These are phyloP conservation scores for Meyerozyma guilliermondii DNA, from an alignment of 1,139 yeast species.

Conservation along the genomic window DNA sequence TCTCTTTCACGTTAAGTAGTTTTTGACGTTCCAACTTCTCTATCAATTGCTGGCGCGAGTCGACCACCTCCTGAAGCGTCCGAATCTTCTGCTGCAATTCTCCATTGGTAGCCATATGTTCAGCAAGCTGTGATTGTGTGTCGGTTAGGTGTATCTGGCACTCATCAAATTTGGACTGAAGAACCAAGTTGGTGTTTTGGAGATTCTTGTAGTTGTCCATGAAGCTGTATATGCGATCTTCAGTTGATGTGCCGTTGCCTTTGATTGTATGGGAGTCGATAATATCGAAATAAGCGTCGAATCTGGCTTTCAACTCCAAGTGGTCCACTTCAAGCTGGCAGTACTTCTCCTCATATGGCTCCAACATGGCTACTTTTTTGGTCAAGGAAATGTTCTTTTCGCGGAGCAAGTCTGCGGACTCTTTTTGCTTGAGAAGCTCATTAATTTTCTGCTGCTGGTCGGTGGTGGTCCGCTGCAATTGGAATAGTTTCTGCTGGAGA, in stretches of 20 bases:
- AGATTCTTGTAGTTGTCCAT: slow-evolving; percentile 29
- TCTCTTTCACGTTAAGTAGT: slow-evolving; percentile 54
- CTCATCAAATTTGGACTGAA: slow-evolving; percentile 33
- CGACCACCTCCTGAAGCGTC: slow-evolving; percentile 21
- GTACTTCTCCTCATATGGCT: slow-evolving; percentile 40
- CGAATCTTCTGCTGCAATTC: slow-evolving; percentile 17
- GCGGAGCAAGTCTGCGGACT: slow-evolving; percentile 34
- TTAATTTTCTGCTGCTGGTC: slow-evolving; percentile 26
- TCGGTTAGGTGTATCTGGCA: slow-evolving; percentile 19
- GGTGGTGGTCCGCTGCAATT: slow-evolving; percentile 28
- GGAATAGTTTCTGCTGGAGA: slow-evolving; percentile 23
- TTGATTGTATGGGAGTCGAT: slow-evolving; percentile 23
- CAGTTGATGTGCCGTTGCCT: slow-evolving; percentile 14
- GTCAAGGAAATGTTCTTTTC: slow-evolving; percentile 31
- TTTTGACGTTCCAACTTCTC: slow-evolving; percentile 50
- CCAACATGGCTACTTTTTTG: slow-evolving; percentile 36
- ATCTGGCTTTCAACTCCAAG: slow-evolving; percentile 40
- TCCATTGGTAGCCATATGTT: slow-evolving; percentile 10
- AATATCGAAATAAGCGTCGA: slow-evolving; percentile 26
- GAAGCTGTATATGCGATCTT: slow-evolving; percentile 21
- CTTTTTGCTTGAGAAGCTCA: slow-evolving; percentile 31
- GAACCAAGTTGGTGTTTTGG: slow-evolving; percentile 34
- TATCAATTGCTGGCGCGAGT: slow-evolving; percentile 25
- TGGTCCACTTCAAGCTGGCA: slow-evolving; percentile 51
- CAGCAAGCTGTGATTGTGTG: slow-evolving; percentile 6